Base-by-base conservation (phyloP, 1,139 yeast species). In the Nematodospora anomalae region DNA sequence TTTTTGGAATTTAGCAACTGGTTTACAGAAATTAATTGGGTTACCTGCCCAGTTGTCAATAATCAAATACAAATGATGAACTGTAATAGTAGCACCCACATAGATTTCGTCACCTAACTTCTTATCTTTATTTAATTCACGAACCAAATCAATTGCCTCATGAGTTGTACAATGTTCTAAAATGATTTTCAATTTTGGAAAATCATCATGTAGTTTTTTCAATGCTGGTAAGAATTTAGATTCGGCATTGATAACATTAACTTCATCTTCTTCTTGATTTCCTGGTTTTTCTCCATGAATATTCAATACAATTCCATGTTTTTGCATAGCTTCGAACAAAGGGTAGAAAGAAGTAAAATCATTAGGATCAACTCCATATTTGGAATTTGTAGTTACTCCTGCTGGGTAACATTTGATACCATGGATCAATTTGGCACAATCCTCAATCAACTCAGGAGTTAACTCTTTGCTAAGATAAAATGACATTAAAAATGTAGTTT, bases 371-470 rank as follows among this genome's bases (percentile, higher is more conserved):
- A 92, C 97, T 30, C 98, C 98, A n/a, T 83, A 87, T 35, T 76
- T 64, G 6, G 96, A 87, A 64, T 92, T 94, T 33, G 99, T 92
- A 10, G 99, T 92, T 23, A 94, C 99, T 32, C 99, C 99, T 1
- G 97, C 97, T 21, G 98, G 98, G 57, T 94, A 92, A 59, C 96
- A 89, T 59, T 92, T 94, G 46, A 89, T 85, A 41, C 95, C 95
- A 27, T 84, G 80, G 26, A 89, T 79, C 36, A 83, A 83, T 3
- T 83, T 83, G n/a, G 92, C 94, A 21, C 97, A 97, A 49, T 79
- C 76, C 38, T 76, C 79, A 40, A 92, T 80, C 30, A 88, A 67
- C 47, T 86, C 95, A 0, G 97, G 97, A 0, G 96, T 86, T 47
- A 92, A 69, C 1, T 80, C 85, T 37, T 76, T 79, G 34, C 83